These are phyloP conservation scores for Solanum ossicruentum DNA, from an alignment of 257 asterid genomes.

Conservation along the genomic window DNA sequence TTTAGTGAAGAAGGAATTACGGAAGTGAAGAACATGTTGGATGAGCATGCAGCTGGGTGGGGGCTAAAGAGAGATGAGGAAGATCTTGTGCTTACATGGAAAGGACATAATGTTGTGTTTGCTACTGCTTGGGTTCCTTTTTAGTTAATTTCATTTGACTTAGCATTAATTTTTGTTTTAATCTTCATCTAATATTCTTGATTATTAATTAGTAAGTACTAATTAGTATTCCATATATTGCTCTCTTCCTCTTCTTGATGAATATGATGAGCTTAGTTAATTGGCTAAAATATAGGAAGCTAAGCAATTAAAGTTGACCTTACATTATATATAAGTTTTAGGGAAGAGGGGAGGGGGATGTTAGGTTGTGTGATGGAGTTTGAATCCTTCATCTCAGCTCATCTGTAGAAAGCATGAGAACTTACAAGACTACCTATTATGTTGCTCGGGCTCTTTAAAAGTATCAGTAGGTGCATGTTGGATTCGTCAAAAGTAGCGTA, in stretches of 20 bases:
- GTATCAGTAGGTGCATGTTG: no score
- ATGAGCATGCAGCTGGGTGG: slow-evolving; percentile 97
- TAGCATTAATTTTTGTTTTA: neutral
- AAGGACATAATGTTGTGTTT: slow-evolving; percentile 88
- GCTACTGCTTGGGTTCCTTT: slow-evolving; percentile 77
- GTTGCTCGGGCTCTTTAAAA: no score
- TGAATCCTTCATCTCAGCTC: neutral
- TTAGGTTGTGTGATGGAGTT: neutral
- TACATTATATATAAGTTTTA: neutral
- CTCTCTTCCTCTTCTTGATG: neutral
- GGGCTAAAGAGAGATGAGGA: slow-evolving; percentile 84
- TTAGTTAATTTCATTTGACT: neutral
- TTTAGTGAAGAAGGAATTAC: slow-evolving; percentile 56
- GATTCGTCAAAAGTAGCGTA: no score
- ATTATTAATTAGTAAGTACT: neutral
- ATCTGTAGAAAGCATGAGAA: neutral
- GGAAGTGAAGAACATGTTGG: slow-evolving; percentile 77
- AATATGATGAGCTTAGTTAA: neutral
- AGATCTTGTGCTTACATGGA: slow-evolving; percentile 84
- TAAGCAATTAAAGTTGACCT: neutral
- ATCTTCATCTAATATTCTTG: neutral
- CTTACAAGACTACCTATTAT: neutral
- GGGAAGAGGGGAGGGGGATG: neutral
- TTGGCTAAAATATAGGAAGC: neutral
- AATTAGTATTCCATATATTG: neutral